Conservation (phyloP, 345 rosid genomes). For the Brassica nigra region DNA sequence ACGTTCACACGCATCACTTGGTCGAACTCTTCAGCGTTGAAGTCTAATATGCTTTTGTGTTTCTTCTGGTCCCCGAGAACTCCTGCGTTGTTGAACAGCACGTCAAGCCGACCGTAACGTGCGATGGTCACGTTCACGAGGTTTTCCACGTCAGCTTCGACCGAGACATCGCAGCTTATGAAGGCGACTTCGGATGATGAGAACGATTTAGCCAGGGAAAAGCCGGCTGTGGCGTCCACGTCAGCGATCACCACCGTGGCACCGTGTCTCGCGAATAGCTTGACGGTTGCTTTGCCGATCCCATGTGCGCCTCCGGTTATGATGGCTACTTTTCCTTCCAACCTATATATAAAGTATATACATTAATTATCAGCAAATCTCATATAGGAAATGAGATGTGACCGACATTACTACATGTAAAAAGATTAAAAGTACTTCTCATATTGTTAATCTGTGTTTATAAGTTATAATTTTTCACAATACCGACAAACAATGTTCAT, state of each 20-base stretch:
- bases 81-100: slow-evolving; percentile 84
- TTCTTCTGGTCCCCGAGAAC: slow-evolving; percentile 67
- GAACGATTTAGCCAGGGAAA: slow-evolving; percentile 49
- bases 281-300: slow-evolving; percentile 75
- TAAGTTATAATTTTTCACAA: neutral
- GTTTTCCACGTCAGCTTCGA: slow-evolving; percentile 65
- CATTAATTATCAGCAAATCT: neutral
- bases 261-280: slow-evolving; percentile 67
- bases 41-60: slow-evolving; percentile 69
- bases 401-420: neutral
- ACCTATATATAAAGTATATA: slow-evolving; percentile 35
- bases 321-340: slow-evolving; percentile 80
- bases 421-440: neutral
- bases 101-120: slow-evolving; percentile 56
- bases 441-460: neutral
- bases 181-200: slow-evolving; percentile 54
- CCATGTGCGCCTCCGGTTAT: slow-evolving; percentile 87
- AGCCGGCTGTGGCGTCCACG: slow-evolving; percentile 56
- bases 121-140: slow-evolving; percentile 54
- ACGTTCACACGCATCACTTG: slow-evolving; percentile 71
- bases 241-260: slow-evolving; percentile 83
- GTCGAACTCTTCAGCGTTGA: slow-evolving; percentile 69
- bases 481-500: neutral
- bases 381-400: neutral
- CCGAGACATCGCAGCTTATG: slow-evolving; percentile 69